Evolutionary conservation across 2,329 filamentous ascomycete species (phyloP).

Genomic region (Ophiostoma novo-ulmi): DNA sequence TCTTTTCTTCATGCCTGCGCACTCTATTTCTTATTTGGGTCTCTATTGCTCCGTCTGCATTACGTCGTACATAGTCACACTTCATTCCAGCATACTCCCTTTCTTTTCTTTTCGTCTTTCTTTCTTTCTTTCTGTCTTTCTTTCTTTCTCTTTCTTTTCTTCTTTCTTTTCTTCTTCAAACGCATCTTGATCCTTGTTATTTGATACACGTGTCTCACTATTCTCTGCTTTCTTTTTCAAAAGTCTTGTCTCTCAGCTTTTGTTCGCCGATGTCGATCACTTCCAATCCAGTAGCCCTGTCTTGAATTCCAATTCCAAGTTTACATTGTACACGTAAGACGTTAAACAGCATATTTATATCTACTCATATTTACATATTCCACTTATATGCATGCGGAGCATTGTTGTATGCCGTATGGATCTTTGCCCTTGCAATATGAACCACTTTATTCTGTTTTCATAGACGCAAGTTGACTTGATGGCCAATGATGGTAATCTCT

Average conservation of each 20-base stretch:
- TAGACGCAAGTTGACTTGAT: not conserved
- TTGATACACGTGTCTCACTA: too few relatives aligned
- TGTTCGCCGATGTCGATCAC: not conserved
- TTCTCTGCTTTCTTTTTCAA: not conserved
- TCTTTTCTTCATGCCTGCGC: not conserved
- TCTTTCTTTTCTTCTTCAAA: not conserved
- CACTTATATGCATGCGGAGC: not conserved
- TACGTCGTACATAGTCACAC: conserved; percentile 3
- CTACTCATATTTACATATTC: not conserved
- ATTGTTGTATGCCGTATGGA: conserved; percentile 9
- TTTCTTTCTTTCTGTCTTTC: not conserved
- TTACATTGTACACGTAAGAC: not conserved
- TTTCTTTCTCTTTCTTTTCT: not conserved
- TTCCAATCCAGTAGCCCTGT: not conserved
- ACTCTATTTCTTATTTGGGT: conserved; percentile 6
- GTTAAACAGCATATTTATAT: too few relatives aligned
- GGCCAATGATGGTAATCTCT: not conserved
- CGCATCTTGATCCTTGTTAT: too few relatives aligned
- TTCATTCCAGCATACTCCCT: not conserved
- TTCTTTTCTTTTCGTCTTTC: not conserved
- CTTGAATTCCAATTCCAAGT: not conserved
- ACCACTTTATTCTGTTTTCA: not conserved
- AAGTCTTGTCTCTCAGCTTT: not conserved
- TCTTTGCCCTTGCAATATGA: not conserved
- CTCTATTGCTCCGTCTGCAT: not conserved